Evolutionary conservation across 139 green algal species (phyloP).

Genomic region (Tetratostichococcus sp.): DNA sequence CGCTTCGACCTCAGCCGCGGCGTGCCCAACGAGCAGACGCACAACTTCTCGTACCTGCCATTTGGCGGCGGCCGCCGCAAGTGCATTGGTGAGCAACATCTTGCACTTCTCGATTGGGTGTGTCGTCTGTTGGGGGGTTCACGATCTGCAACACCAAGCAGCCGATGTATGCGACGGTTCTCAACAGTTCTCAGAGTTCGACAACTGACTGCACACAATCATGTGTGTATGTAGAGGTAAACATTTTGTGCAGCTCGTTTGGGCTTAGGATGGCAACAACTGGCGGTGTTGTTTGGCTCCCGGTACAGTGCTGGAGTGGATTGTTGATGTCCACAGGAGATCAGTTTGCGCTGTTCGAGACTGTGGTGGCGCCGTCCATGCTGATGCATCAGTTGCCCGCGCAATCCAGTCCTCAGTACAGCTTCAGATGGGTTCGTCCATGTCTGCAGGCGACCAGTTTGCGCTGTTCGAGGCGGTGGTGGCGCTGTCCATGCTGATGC

Average conservation of each 20-base stretch:
- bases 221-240: no score
- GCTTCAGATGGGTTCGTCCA: background rate
- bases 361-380: background rate
- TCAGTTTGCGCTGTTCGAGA: constrained; percentile 90
- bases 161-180: no score
- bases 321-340: constrained; percentile 44
- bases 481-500: constrained; percentile 78
- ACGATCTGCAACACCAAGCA: no score
- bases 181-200: no score
- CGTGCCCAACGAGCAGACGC: constrained; percentile 69
- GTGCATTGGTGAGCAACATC: constrained; percentile 58
- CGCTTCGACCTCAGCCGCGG: constrained; percentile 60
- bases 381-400: background rate
- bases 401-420: background rate
- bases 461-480: constrained; percentile 86
- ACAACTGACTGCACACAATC: no score
- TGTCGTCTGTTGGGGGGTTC: background rate
- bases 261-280: no score
- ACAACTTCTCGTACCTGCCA: constrained; percentile 74
- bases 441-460: constrained; percentile 71
- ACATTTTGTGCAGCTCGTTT: no score
- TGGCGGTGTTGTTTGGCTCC: no score
- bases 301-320: no score
- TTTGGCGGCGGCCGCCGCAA: constrained; percentile 81
- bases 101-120: background rate